Evolutionary conservation across 2,329 filamentous ascomycete species (phyloP), one percentile per base, ranked within the genome.

Genomic region (Talaromyces sp.): DNA sequence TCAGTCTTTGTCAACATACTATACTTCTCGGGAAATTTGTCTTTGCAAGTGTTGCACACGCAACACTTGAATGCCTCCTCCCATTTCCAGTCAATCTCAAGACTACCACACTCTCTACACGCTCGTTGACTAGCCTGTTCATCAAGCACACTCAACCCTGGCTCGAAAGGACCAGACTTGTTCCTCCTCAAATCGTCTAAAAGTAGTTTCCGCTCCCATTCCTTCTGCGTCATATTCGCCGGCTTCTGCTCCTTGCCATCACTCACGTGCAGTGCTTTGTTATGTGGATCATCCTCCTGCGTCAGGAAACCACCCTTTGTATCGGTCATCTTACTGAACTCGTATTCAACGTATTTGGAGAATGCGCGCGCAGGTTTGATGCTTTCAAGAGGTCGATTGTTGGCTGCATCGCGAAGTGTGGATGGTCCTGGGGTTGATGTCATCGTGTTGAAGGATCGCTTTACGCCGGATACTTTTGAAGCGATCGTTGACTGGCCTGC

Each of bases 311-410:
- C 95, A 68, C 95, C 95, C 75, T 97, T 97, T 0, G 94, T 98
- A 76, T 99, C 95, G 7, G 90, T 96, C 93, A 99, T 98, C 79
- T 94, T 90, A 75, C 91, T 94, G 79, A 99, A 95, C 77, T 99
- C 95, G 80, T 97, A 98, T 74, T 99, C 95, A 73, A 99, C 93
- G 75, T 90, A 98, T 76, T 95, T 94, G 67, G 91, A 88, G 70
- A 98, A 97, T 73, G 96, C 97, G 73, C 89, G 87, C 45, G 92
- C 91, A 0, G 94, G 90, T 63, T 88, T 88, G 59, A 96, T 88
- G 5, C 80, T 76, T 54, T 83, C 77, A 37, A 80, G 73, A 7
- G 79, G 79, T 10, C 78, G 75, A 37, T 71, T 70, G 6, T 76
- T 73, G 8, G 75, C 80, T 5, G 87, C 90, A 83, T 95, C 90